Percentiles rank a stretch among this genome's conserved stretches.
These are phyloP conservation scores for Filosporella fistucella DNA, from an alignment of 495 filamentous ascomycete species.

Conservation along the genomic window DNA sequence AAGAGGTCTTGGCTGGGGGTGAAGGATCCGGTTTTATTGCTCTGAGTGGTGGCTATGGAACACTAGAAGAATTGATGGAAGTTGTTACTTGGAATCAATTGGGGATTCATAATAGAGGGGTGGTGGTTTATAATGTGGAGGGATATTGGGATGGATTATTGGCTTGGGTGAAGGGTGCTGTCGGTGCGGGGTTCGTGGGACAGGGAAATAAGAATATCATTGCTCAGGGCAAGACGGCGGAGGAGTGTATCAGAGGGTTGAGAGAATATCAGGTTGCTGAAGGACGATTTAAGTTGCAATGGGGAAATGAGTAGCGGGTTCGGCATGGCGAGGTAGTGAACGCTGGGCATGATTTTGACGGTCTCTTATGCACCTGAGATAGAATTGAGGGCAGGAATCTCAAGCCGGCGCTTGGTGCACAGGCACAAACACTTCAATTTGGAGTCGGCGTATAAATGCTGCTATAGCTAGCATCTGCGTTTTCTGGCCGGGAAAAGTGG, in stretches of 20 bases:
- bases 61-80: conserved; percentile 95
- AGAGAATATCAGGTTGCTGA: conserved; percentile 69
- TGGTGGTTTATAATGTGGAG: conserved; percentile 79
- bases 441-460: too few relatives aligned
- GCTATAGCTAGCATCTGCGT: too few relatives aligned
- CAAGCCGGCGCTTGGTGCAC: too few relatives aligned
- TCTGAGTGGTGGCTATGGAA: conserved; percentile 86
- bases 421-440: too few relatives aligned
- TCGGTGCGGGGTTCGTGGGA: conserved; percentile 71
- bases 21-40: conserved; percentile 86
- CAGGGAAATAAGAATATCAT: conserved; percentile 66
- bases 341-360: too few relatives aligned
- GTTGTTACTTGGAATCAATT: conserved; percentile 97
- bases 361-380: too few relatives aligned
- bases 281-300: conserved; percentile 74
- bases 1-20: conserved; percentile 74
- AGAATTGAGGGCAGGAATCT: too few relatives aligned
- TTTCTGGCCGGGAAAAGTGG: too few relatives aligned
- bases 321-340: too few relatives aligned
- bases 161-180: conserved; percentile 74
- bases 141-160: conserved; percentile 89
- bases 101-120: conserved; percentile 80
- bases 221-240: conserved; percentile 64
- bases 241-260: conserved; percentile 67
- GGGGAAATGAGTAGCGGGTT: conserved; percentile 52